A percentile compares a stretch with the other conserved stretches of the same genome.
Evolutionary conservation across 306 rosid genomes (phyloP).

Genomic region (Lathyrus aphaca): DNA sequence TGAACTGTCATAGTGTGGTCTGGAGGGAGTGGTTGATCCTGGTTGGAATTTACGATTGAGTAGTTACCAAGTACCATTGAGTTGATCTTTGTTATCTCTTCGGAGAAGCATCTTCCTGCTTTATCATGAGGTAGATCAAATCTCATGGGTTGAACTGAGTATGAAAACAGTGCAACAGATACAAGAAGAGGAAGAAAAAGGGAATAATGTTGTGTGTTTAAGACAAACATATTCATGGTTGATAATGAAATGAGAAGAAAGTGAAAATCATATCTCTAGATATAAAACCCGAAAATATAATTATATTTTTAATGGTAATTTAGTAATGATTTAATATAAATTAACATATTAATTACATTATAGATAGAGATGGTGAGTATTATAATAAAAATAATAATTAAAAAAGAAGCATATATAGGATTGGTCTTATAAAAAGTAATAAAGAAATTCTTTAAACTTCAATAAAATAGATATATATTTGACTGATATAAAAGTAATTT

Average conservation of each 20-base stretch:
- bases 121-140: constrained; percentile 62
- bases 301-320: no score
- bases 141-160: constrained; percentile 54
- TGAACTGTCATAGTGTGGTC: constrained; percentile 56
- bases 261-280: background rate
- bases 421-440: no score
- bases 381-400: no score
- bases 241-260: background rate
- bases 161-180: constrained; percentile 43
- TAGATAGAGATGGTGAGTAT: no score
- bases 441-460: no score
- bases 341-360: no score
- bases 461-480: no score
- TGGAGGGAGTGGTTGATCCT: constrained; percentile 48
- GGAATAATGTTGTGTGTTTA: background rate
- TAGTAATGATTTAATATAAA: no score
- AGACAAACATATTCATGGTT: constrained; percentile 25
- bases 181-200: constrained; percentile 17
- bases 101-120: constrained; percentile 60
- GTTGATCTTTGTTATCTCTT: constrained; percentile 53
- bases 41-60: constrained; percentile 49
- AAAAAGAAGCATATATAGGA: no score
- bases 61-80: constrained; percentile 69
- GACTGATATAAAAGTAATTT: no score
- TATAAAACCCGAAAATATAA: background rate